Base-by-base conservation (phyloP, 2,329 filamentous ascomycete species). In the Bipolaris oryzae region DNA sequence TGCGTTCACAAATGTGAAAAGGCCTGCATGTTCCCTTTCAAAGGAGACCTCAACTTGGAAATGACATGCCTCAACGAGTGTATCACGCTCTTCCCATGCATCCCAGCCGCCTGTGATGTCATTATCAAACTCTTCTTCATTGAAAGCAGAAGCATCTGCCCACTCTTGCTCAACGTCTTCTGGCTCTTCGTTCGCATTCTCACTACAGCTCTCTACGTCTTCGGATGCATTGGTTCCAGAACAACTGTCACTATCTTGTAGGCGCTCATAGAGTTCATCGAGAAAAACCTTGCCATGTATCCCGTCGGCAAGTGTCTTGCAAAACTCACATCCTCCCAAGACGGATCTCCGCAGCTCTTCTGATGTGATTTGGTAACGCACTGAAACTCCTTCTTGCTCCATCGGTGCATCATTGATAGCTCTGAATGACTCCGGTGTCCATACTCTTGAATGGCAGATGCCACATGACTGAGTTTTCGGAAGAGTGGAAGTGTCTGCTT, bases 81-180 rank as follows among this genome's bases (percentile, higher is more conserved):
- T 56, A 28, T 59, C 57, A 28, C 57, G 53, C 11, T 59, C 53
- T 37, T 59, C 18, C 47, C 50, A 59, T 38, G 37, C 16, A n/a
- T 52, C 38, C 56, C 46, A 59, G 9, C 56, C 47, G 38, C 52
- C 56, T 25, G 52, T 59, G 0, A 50, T 18, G 25, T 55, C 56
- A 4, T 52, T 38, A 2, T 39, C 52, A 16, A 45, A 18, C 10
- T 57, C 43, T 23, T 56, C 56, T 20, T 56, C 50, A 31, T 58
- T 50, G 41, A 50, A 58, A 16, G 23, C n/a, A 45, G 53, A 47
- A 21, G 52, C 39, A 9, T 50, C 52, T 4, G 49, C 31, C 52
- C 39, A 55, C 11, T 15, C 31, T 15, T 33, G 23, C 2, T 25
- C 44, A 13, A 7, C 5, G 15, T 47, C 31, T 10, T 23, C 7